Evolutionary conservation across 345 rosid genomes (phyloP).

Genomic region (Psidium guajava): DNA sequence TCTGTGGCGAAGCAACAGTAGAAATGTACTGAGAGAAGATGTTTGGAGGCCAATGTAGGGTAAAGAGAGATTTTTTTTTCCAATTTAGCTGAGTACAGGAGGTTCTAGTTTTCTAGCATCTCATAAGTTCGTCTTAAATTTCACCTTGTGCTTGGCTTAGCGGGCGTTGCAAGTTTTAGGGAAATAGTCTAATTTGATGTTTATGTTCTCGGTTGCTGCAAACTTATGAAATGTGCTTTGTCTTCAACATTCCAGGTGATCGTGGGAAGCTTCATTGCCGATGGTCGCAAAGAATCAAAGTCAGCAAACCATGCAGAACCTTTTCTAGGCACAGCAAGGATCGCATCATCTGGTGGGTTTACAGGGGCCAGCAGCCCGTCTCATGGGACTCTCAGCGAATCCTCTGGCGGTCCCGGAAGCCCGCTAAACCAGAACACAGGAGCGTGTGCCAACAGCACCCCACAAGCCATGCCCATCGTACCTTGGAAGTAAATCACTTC

Average conservation of each 20-base stretch:
- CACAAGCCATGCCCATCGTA: constrained; percentile 17
- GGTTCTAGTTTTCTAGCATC: background rate
- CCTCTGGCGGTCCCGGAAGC: constrained; percentile 44
- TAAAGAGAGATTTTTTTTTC: background rate
- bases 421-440: constrained; percentile 37
- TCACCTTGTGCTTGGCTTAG: background rate
- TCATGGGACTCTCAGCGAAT: constrained; percentile 40
- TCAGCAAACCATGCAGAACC: constrained; percentile 19
- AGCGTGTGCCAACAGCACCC: constrained; percentile 22
- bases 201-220: background rate
- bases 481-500: constrained; percentile 26
- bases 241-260: constrained; percentile 22
- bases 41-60: background rate
- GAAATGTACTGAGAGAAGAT: background rate
- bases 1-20: background rate
- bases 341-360: constrained; percentile 5
- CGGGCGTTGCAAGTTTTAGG: background rate
- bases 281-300: constrained; percentile 26
- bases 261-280: constrained; percentile 35
- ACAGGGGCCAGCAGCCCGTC: constrained; percentile 42
- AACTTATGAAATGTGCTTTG: background rate
- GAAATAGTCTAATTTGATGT: background rate
- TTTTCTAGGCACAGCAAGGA: constrained; percentile 8
- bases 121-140: background rate
- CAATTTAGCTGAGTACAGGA: background rate